Conservation (phyloP, 345 rosid genomes). For the Eucalyptus cloeziana region DNA sequence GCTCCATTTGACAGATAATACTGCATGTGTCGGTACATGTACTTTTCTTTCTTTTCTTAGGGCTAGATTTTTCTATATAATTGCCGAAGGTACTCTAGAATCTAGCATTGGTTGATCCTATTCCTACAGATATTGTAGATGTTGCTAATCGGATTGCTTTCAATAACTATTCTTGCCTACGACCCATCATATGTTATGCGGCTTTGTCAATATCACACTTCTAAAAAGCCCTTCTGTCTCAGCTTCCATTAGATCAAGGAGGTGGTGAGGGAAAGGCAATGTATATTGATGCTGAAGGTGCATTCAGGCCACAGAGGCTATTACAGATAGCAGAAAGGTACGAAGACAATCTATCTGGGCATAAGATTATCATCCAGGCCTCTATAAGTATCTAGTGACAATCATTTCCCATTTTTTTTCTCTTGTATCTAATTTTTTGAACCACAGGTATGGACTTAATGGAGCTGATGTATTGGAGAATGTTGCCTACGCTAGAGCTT, state of each 20-base stretch:
- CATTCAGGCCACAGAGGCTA: conserved; percentile 94
- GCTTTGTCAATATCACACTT: background rate
- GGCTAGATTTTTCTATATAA: background rate
- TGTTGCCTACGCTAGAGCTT: conserved; percentile 96
- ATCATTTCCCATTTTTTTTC: background rate
- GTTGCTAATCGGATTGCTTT: background rate
- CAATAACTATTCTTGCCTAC: background rate
- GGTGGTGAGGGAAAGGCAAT: conserved; percentile 97
- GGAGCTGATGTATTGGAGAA: conserved; percentile 96
- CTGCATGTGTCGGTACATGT: background rate
- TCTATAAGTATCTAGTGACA: background rate
- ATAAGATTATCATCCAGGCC: background rate
- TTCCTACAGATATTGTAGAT: background rate
- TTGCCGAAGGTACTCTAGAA: background rate
- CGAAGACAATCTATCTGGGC: background rate
- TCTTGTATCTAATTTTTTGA: background rate
- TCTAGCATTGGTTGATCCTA: background rate
- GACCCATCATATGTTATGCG: background rate
- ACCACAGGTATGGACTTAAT: conserved; percentile 74
- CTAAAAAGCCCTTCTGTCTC: conserved; percentile 6
- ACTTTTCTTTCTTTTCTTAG: background rate
- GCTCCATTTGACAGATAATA: background rate
- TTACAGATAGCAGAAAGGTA: conserved; percentile 92
- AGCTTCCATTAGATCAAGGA: conserved; percentile 99
- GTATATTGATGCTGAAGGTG: conserved; percentile 99